Base-by-base conservation (phyloP, 2,329 filamentous ascomycete species). In the Clarireedia homoeocarpa region DNA sequence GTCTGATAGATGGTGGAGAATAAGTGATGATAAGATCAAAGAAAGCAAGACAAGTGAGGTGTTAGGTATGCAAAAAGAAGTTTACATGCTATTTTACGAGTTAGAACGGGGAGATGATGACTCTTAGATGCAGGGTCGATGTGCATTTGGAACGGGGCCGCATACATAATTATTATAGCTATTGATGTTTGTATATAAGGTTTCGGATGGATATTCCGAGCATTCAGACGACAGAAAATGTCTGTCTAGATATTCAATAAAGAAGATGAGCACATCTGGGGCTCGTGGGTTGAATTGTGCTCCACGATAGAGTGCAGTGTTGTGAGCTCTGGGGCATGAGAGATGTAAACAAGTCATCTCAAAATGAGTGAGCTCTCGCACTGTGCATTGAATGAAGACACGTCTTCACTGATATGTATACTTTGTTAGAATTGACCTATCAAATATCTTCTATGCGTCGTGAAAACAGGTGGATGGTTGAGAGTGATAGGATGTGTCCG, bases 1-100 rank as follows among this genome's bases (percentile, higher is more conserved):
- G 12, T 80, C 79, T 46, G 86, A 95, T 67, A 84, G 87, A 42
- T 99, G 94, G 94, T 99, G 94, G 94, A 84, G 94, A 38, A 95
- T 99, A 62, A 96, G 91, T 62, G 94, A 99, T 70, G 94, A 99
- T 63, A 96, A 95, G 72, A 83, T 97, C 66, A 94, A 92, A 69
- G 92, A 97, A 72, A 87, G 90, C 63, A 96, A 91, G 75, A 97
- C 91, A 5, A 83, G 80, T 54, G 94, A 99, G 64, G 90, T 99
- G 6, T 71, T 99, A 57, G 83, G 84, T 6, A 96, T 96, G 91
- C 91, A 96, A 72, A 86, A 86, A 66, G 94, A 99, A 72, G 92
- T 97, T 0, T 99, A 99, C 71, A 75, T 99, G 69, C 72, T 99
- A 51, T 99, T 99, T 71, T 99, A 99, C 72, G 92, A 97, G 75